Evolutionary conservation across 1,284 basidiomycete genomes (phyloP).

Genomic region (Trichosporon ovoides): DNA sequence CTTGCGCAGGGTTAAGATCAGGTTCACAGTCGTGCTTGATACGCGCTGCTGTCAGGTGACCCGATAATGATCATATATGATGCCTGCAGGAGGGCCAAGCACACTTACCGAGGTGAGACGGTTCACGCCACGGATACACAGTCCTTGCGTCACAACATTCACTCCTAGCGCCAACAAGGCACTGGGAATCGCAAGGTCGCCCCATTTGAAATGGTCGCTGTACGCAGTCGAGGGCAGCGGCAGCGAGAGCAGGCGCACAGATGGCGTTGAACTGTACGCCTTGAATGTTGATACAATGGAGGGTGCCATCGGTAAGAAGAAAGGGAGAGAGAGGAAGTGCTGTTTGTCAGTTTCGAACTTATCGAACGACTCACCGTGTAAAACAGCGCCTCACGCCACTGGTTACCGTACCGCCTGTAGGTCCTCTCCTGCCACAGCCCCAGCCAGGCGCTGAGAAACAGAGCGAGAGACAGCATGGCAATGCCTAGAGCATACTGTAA

Average conservation of each 20-base stretch:
- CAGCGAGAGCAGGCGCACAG: conserved; percentile 31
- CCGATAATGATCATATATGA: not conserved
- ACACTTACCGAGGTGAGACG: conserved; percentile 59
- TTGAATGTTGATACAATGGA: conserved; percentile 53
- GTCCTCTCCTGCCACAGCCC: conserved; percentile 83
- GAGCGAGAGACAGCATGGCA: conserved; percentile 64
- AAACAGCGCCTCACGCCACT: conserved; percentile 88
- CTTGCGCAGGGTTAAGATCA: conserved; percentile 83
- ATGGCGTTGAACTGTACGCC: conserved; percentile 37
- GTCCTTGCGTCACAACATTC: conserved; percentile 77
- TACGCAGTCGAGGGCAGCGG: conserved; percentile 21
- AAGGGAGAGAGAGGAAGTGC: conserved; percentile 63
- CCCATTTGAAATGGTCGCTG: conserved; percentile 11
- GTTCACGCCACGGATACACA: conserved; percentile 88
- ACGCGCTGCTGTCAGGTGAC: conserved; percentile 50
- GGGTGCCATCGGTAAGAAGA: conserved; percentile 61
- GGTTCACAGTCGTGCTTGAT: conserved; percentile 74
- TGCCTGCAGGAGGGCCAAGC: conserved; percentile 45
- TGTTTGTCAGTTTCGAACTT: conserved; percentile 15
- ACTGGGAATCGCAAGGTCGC: conserved; percentile 54
- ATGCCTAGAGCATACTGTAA: conserved; percentile 65
- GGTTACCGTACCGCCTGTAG: conserved; percentile 62
- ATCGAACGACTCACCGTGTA: conserved; percentile 52
- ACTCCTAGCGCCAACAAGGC: conserved; percentile 63
- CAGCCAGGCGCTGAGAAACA: conserved; percentile 74